Conservation (phyloP, 2,329 filamentous ascomycete species). For the Fusarium buxicola region DNA sequence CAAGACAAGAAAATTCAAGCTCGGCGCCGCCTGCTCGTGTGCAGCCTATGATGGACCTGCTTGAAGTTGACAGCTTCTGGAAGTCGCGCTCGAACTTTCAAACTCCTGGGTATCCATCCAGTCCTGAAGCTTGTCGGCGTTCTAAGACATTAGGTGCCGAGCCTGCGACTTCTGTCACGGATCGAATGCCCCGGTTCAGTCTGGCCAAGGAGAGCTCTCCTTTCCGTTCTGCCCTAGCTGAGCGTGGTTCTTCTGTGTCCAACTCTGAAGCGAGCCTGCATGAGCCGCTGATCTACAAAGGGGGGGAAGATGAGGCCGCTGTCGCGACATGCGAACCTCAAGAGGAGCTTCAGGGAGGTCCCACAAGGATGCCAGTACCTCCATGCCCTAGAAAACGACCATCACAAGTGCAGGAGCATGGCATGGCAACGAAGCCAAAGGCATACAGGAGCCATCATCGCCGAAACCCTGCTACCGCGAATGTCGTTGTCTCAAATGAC, state of each 20-base stretch:
- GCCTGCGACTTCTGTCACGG: neutral
- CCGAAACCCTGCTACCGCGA: slow-evolving; percentile 42
- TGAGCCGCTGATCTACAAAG: slow-evolving; percentile 35
- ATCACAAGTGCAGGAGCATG: slow-evolving; percentile 1
- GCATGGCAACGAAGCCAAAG: neutral
- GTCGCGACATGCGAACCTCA: neutral
- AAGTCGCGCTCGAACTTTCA: slow-evolving; percentile 15
- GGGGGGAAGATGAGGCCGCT: neutral
- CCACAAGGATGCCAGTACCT: neutral
- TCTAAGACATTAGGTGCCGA: slow-evolving; percentile 15
- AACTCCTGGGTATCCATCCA: neutral
- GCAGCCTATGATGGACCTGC: neutral
- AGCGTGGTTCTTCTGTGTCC: slow-evolving; percentile 47
- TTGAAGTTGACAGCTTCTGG: slow-evolving; percentile 12
- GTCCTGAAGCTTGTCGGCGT: neutral
- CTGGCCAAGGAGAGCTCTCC: neutral
- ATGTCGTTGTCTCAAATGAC: slow-evolving; percentile 31
- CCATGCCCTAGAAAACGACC: neutral
- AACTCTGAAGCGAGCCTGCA: slow-evolving; percentile 46
- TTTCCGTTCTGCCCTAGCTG: slow-evolving; percentile 20
- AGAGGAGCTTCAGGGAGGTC: neutral
- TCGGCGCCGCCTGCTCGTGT: slow-evolving; percentile 15
- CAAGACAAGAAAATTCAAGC: slow-evolving; percentile 8
- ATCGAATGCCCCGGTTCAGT: neutral
- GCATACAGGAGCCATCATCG: slow-evolving; percentile 38